These are phyloP conservation scores for Trametopsis cervina DNA, from an alignment of 768 basidiomycete species.

Conservation along the genomic window DNA sequence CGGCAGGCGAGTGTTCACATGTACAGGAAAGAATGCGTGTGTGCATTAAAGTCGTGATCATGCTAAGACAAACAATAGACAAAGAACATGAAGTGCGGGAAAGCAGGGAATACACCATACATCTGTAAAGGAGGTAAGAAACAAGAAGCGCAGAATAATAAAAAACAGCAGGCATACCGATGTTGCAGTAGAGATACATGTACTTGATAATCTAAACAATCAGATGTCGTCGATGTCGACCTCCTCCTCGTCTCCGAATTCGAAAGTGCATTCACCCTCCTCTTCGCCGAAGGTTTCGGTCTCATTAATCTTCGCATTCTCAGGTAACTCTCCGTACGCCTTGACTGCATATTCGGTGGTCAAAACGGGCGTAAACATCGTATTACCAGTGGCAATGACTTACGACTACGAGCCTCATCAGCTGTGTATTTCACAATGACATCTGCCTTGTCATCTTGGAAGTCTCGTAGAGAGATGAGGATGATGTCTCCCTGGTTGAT, in stretches of 20 bases:
- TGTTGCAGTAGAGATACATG: slow-evolving; percentile 17
- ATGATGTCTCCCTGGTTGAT: slow-evolving; percentile 99
- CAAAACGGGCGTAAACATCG: background rate
- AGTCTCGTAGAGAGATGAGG: slow-evolving; percentile 89
- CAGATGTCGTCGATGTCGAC: slow-evolving; percentile 89
- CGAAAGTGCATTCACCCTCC: slow-evolving; percentile 83
- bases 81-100: background rate
- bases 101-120: slow-evolving; percentile 5
- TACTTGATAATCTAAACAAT: slow-evolving; percentile 20
- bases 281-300: slow-evolving; percentile 91
- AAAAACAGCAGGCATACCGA: slow-evolving; percentile 1
- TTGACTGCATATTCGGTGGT: slow-evolving; percentile 49
- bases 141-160: background rate
- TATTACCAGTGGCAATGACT: slow-evolving; percentile 21
- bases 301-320: slow-evolving; percentile 96
- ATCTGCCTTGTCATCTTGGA: slow-evolving; percentile 99
- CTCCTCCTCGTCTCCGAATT: slow-evolving; percentile 85
- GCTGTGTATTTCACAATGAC: slow-evolving; percentile 99
- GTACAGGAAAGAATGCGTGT: background rate
- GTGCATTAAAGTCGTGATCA: background rate
- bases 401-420: slow-evolving; percentile 83
- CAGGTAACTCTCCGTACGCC: slow-evolving; percentile 96
- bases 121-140: background rate
- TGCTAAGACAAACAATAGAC: too few species aligned
- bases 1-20: background rate